Conservation (phyloP, 2,329 filamentous ascomycete species). For the Apiospora pterosperma region DNA sequence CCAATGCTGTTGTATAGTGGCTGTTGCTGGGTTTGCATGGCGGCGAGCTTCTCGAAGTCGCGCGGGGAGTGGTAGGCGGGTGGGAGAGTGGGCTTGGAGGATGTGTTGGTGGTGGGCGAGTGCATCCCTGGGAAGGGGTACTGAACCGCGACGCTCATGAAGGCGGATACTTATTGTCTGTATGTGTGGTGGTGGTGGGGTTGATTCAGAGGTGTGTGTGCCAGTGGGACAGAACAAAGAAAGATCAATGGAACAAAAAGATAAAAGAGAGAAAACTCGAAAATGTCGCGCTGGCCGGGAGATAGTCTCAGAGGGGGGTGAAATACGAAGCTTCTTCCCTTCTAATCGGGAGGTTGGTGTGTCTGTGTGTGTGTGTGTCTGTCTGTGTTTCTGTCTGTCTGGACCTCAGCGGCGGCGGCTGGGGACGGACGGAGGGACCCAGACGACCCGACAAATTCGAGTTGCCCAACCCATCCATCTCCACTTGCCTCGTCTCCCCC, state of each 20-base stretch:
- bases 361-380: no score
- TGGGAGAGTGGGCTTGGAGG: not conserved
- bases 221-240: no score
- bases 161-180: not conserved
- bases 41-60: conserved; percentile 3
- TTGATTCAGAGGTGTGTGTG: no score
- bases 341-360: not conserved
- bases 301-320: not conserved
- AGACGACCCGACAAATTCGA: not conserved
- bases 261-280: not conserved
- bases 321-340: not conserved
- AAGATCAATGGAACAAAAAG: not conserved
- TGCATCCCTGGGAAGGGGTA: conserved; percentile 2
- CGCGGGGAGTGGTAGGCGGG: not conserved
- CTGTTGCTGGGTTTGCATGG: not conserved
- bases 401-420: not conserved
- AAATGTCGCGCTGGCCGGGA: not conserved
- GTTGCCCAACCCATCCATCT: not conserved
- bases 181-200: not conserved
- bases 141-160: not conserved
- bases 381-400: no score
- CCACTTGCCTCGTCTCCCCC: not conserved
- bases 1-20: not conserved
- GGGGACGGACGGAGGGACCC: not conserved
- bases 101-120: not conserved